Evolutionary conservation across 2,329 filamentous ascomycete genomes (phyloP), one percentile per base, ranked within the genome.

Genomic region (Sporothrix brunneoviolacea): DNA sequence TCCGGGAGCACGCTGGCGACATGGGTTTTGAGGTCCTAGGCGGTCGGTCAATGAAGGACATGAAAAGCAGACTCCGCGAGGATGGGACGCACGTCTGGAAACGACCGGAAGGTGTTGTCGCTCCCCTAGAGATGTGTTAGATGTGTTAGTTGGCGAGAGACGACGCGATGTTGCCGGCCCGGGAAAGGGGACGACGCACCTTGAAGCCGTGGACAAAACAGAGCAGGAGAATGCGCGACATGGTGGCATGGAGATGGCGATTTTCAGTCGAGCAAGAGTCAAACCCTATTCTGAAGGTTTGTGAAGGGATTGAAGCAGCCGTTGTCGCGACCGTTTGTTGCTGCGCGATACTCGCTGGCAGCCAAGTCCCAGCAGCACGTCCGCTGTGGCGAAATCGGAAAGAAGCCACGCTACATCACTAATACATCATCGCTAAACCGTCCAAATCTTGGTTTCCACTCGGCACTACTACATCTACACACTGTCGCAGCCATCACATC

Each of bases 131-230:
- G 16, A 9, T 16, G 12, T 1, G 15, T 28, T 10, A 28, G n/a
- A n/a, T n/a, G 24, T 28, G 24, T 28, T 28, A 6, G 24, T 28
- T n/a, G n/a, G n/a, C n/a, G n/a, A n/a, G n/a, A n/a, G n/a, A n/a
- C n/a, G n/a, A n/a, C n/a, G n/a, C n/a, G n/a, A n/a, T n/a, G n/a
- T n/a, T n/a, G n/a, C n/a, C n/a, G n/a, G n/a, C n/a, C n/a, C n/a
- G n/a, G 5, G 41, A 36, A 13, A 30, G 8, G 18, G 35, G 19
- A 35, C 7, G 42, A 52, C 36, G 15, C 9, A 33, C 78, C 71
- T 86, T 86, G 73, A 88, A 88, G 41, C 85, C 85, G 64, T 89
- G 85, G 44, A 89, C 80, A 62, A 88, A 88, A 62, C 83, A 85
- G 8, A 89, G 72, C 3, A 89, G 67, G 4, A 89, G 64, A 19